phyloP scores from a whole-genome alignment of 2,329 filamentous ascomycete species.

The Rhynchosporium graminicola region DNA sequence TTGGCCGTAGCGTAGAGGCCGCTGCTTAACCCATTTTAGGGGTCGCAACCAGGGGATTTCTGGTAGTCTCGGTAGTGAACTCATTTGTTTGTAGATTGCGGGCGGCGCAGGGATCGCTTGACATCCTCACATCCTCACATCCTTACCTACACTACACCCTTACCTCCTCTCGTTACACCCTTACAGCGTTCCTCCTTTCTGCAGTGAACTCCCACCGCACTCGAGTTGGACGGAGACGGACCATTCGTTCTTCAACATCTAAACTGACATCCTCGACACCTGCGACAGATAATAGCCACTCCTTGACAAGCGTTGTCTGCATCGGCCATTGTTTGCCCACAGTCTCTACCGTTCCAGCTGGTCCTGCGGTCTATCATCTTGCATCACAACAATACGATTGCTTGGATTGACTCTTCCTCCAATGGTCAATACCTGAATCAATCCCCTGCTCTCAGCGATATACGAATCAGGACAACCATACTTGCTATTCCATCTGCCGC shows the following conservation, averaged over 20 bases:
- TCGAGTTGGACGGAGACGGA: no score
- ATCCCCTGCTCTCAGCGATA: background rate
- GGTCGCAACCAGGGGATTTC: background rate
- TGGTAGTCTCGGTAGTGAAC: background rate
- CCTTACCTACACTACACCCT: no score
- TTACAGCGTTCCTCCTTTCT: constrained; percentile 8
- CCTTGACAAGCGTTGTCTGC: constrained; percentile 20
- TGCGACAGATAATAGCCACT: background rate
- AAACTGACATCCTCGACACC: constrained; percentile 7
- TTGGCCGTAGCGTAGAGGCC: constrained; percentile 8
- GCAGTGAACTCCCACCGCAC: no score
- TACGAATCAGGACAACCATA: constrained; percentile 6
- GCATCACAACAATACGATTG: background rate
- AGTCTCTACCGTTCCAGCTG: constrained; percentile 28
- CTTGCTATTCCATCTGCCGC: background rate
- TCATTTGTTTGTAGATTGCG: no score
- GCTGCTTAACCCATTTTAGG: constrained; percentile 10
- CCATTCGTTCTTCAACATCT: constrained; percentile 14
- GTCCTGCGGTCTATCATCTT: constrained; percentile 15
- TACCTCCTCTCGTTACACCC: no score
- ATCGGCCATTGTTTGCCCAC: constrained; percentile 24
- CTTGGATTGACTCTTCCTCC: constrained; percentile 9
- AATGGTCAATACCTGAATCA: background rate
- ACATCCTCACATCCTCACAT: no score
- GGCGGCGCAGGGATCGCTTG: constrained; percentile 5